phyloP scores from a whole-genome alignment of 163 green algal genomes.

The Scenedesmus sp. region DNA sequence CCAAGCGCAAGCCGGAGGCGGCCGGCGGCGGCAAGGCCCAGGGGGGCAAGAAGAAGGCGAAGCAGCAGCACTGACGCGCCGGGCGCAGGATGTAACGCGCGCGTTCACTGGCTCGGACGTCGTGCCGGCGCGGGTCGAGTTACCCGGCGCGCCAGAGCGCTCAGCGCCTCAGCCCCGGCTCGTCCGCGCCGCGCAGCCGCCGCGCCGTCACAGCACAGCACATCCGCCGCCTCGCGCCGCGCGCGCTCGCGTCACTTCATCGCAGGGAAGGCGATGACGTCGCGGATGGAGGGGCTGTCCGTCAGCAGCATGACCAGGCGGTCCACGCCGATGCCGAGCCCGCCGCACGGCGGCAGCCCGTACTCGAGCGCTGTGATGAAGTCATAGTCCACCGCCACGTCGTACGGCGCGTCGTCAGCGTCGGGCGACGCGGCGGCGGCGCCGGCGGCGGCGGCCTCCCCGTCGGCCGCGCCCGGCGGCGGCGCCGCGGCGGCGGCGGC shows the following conservation, averaged over 20 bases:
- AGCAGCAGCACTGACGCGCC: background rate
- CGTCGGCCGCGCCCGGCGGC: too few species aligned
- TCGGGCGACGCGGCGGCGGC: conserved; percentile 16
- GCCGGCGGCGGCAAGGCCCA: too few species aligned
- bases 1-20: background rate
- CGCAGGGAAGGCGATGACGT: conserved; percentile 96
- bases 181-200: too few species aligned
- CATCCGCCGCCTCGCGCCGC: background rate
- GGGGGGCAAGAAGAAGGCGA: too few species aligned
- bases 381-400: conserved; percentile 93
- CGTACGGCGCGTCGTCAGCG: conserved; percentile 53
- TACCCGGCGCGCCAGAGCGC: background rate
- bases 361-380: conserved; percentile 98
- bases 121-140: background rate
- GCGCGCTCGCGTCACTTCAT: conserved; percentile 65
- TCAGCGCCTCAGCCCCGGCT: too few species aligned
- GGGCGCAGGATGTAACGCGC: background rate
- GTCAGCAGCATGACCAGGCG: conserved; percentile 98
- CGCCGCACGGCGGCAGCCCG: conserved; percentile 96
- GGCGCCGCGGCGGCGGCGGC: conserved; percentile 38
- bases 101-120: background rate
- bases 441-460: conserved; percentile 6
- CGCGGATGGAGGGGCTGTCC: conserved; percentile 90
- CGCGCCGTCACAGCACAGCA: too few species aligned
- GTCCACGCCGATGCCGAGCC: conserved; percentile 98